A percentile compares a stretch with the other conserved stretches of the same genome.
These are phyloP conservation scores for Haplosporangium gracile DNA, from an alignment of 192 early-diverging fungal species.

Conservation along the genomic window DNA sequence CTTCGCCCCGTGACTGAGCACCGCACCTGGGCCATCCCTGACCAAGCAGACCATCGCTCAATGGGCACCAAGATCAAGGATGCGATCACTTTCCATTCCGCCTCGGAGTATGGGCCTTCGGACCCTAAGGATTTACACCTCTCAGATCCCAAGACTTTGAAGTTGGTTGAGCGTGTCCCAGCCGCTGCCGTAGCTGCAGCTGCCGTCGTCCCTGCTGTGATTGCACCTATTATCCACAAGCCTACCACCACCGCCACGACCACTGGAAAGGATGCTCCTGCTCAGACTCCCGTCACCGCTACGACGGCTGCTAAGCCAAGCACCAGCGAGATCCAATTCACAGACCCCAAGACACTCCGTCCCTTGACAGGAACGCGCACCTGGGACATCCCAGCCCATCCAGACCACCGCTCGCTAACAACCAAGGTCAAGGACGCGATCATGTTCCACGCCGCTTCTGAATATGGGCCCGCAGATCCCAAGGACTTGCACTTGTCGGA, in stretches of 20 bases:
- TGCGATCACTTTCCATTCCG: background rate
- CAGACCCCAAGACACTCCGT: conserved; percentile 13
- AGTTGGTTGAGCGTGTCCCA: background rate
- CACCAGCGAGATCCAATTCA: background rate
- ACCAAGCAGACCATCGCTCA: background rate
- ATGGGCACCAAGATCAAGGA: conserved; percentile 17
- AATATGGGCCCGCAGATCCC: conserved; percentile 18
- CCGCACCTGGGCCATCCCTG: background rate
- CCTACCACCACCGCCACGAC: background rate
- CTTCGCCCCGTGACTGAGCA: background rate
- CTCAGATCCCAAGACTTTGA: conserved; percentile 14
- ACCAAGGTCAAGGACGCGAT: background rate
- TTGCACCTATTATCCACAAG: background rate
- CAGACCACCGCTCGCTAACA: background rate
- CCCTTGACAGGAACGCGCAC: background rate
- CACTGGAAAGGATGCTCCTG: background rate
- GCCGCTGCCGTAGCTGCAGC: background rate
- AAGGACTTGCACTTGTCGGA: conserved; percentile 14
- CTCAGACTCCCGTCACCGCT: background rate
- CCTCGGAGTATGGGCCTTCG: conserved; percentile 21
- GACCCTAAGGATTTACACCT: conserved; percentile 14
- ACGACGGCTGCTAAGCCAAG: background rate
- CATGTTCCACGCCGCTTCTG: background rate
- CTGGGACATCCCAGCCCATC: background rate
- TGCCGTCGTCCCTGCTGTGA: background rate